Percentiles rank a stretch among this genome's conserved stretches.
Conservation (phyloP, 2,329 filamentous ascomycete species). For the Alternaria brassicae region DNA sequence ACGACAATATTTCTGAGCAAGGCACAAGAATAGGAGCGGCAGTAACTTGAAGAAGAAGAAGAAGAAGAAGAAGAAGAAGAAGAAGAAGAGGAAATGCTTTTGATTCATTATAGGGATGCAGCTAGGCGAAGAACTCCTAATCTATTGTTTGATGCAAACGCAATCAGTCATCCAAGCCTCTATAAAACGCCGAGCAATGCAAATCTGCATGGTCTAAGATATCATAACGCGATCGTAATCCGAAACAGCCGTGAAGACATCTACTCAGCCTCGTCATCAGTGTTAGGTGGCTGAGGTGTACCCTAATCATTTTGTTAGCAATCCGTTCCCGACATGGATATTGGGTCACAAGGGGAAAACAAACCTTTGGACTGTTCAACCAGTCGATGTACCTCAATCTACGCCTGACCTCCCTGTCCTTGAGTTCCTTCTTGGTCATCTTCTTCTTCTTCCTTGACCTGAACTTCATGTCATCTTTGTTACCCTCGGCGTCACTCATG, state of each 20-base stretch:
- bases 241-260: slow-evolving; percentile 19
- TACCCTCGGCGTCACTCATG: slow-evolving; percentile 85
- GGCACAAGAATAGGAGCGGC: not conserved
- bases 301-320: slow-evolving; percentile 42
- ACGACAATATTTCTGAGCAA: no score
- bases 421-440: slow-evolving; percentile 94
- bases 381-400: slow-evolving; percentile 81
- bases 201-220: slow-evolving; percentile 25
- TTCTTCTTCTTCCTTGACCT: slow-evolving; percentile 95
- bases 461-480: slow-evolving; percentile 82
- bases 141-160: slow-evolving; percentile 19
- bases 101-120: slow-evolving; percentile 16
- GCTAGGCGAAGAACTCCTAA: slow-evolving; percentile 12
- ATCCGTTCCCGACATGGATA: not conserved
- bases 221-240: slow-evolving; percentile 14
- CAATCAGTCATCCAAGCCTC: slow-evolving; percentile 17
- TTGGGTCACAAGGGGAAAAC: slow-evolving; percentile 6
- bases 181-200: slow-evolving; percentile 33
- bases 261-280: slow-evolving; percentile 51
- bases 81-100: slow-evolving; percentile 16
- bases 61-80: no score
- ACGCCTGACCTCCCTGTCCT: slow-evolving; percentile 88
- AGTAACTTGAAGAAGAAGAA: not conserved
- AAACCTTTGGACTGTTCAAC: slow-evolving; percentile 72
- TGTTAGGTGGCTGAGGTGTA: slow-evolving; percentile 51